phyloP scores from a whole-genome alignment of 176 grass and related monocot species.

The Zoysia japonica region DNA sequence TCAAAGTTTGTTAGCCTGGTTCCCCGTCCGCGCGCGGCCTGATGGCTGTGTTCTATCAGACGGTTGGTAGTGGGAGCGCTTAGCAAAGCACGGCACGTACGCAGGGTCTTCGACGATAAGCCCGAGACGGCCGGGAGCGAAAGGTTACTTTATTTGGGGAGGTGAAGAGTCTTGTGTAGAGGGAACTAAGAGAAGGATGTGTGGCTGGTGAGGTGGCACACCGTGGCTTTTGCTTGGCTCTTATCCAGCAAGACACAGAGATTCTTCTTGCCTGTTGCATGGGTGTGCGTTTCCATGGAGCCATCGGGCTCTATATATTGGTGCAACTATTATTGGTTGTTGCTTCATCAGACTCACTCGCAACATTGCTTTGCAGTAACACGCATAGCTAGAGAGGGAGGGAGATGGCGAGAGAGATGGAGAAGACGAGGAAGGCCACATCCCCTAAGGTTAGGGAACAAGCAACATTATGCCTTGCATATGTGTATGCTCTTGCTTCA shows the following conservation, averaged over 20 bases:
- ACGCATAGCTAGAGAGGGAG: neutral
- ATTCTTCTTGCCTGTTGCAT: slow-evolving; percentile 11
- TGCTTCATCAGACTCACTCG: slow-evolving; percentile 25
- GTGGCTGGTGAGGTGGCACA: slow-evolving; percentile 53
- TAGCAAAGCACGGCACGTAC: neutral
- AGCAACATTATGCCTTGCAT: neutral
- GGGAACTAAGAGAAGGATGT: neutral
- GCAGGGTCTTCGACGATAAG: neutral
- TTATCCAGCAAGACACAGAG: neutral
- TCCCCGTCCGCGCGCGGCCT: slow-evolving; percentile 8
- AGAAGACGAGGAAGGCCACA: slow-evolving; percentile 50
- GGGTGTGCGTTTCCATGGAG: slow-evolving; percentile 19
- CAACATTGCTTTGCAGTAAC: slow-evolving; percentile 18
- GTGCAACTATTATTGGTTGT: slow-evolving; percentile 59
- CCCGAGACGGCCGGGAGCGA: slow-evolving; percentile 8
- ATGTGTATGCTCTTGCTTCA: neutral
- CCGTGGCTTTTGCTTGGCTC: slow-evolving; percentile 13
- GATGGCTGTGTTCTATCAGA: slow-evolving; percentile 58
- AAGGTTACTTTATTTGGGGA: slow-evolving; percentile 22
- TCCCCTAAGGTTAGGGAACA: slow-evolving; percentile 59
- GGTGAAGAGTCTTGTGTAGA: neutral
- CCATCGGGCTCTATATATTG: slow-evolving; percentile 43
- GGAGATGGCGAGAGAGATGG: slow-evolving; percentile 52
- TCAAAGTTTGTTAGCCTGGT: slow-evolving; percentile 66
- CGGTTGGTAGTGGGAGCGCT: slow-evolving; percentile 56